Evolutionary conservation across 2,329 filamentous ascomycete genomes (phyloP).

Genomic region (Pseudogymnoascus verrucosus): DNA sequence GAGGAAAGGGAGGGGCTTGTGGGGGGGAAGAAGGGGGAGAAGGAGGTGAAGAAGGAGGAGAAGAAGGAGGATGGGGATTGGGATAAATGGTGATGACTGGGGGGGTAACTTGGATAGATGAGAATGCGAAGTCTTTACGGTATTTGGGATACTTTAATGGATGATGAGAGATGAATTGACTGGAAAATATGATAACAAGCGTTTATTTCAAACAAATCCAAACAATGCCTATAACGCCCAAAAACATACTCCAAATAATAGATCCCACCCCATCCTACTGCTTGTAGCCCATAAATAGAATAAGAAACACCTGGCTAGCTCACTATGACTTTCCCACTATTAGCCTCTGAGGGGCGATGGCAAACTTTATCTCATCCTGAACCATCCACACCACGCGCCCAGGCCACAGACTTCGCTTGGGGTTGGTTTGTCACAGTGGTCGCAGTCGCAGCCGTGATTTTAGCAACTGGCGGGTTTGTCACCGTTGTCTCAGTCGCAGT

Average conservation of each 20-base stretch:
- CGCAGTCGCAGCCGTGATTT: not conserved
- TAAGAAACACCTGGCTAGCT: not conserved
- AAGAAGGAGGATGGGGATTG: slow-evolving; percentile 23
- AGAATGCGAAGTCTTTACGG: not conserved
- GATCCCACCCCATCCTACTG: not conserved
- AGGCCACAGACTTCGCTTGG: not conserved
- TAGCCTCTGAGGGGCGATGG: not conserved
- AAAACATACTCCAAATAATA: not conserved
- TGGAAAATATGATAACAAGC: too few relatives aligned
- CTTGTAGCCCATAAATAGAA: not conserved
- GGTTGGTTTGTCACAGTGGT: not conserved
- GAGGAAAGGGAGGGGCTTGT: not conserved
- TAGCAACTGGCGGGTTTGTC: too few relatives aligned
- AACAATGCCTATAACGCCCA: not conserved
- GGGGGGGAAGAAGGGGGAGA: slow-evolving; percentile 14
- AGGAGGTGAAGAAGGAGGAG: slow-evolving; percentile 14
- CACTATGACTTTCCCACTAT: not conserved
- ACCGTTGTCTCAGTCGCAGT: not conserved
- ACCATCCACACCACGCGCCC: not conserved
- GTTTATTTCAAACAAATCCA: not conserved
- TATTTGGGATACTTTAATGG: not conserved
- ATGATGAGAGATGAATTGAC: not conserved
- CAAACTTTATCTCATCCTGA: not conserved
- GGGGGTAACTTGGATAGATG: not conserved
- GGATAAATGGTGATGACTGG: slow-evolving; percentile 20